Evolutionary conservation across 768 basidiomycete species (phyloP).

Genomic region (Aureoboletus auriporus): DNA sequence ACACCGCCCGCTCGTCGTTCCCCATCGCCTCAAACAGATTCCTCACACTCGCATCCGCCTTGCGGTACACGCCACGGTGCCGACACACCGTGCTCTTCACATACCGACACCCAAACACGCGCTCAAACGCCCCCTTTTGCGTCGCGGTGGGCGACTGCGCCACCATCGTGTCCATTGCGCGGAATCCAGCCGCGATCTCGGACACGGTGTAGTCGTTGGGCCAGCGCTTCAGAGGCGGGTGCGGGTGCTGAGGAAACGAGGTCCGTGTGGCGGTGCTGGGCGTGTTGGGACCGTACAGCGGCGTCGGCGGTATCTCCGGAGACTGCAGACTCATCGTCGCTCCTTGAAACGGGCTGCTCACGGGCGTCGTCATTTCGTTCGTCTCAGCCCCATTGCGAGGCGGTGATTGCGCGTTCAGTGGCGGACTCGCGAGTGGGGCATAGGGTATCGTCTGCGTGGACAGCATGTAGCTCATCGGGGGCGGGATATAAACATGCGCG

Average conservation of each 20-base stretch:
- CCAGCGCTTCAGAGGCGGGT: constrained; percentile 69
- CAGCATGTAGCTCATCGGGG: constrained; percentile 25
- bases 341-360: constrained; percentile 15
- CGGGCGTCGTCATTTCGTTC: constrained; percentile 12
- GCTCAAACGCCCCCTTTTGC: constrained; percentile 65
- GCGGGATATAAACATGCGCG: constrained; percentile 28
- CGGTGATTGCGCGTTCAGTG: constrained; percentile 11
- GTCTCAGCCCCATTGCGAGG: constrained; percentile 7
- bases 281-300: constrained; percentile 22
- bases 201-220: constrained; percentile 72
- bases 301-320: constrained; percentile 13
- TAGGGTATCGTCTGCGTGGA: constrained; percentile 27
- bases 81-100: constrained; percentile 73
- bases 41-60: constrained; percentile 45
- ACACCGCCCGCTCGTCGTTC: constrained; percentile 51
- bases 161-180: constrained; percentile 40
- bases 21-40: constrained; percentile 55
- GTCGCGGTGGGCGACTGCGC: constrained; percentile 42
- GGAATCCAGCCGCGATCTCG: constrained; percentile 61
- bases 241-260: constrained; percentile 49
- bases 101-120: constrained; percentile 66
- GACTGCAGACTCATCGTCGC: constrained; percentile 15
- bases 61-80: constrained; percentile 64
- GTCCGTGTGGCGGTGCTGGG: constrained; percentile 19
- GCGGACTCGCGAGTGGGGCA: constrained; percentile 17